These are phyloP conservation scores for Fusarium setosum DNA, from an alignment of 2,329 filamentous ascomycete genomes.

Conservation along the genomic window DNA sequence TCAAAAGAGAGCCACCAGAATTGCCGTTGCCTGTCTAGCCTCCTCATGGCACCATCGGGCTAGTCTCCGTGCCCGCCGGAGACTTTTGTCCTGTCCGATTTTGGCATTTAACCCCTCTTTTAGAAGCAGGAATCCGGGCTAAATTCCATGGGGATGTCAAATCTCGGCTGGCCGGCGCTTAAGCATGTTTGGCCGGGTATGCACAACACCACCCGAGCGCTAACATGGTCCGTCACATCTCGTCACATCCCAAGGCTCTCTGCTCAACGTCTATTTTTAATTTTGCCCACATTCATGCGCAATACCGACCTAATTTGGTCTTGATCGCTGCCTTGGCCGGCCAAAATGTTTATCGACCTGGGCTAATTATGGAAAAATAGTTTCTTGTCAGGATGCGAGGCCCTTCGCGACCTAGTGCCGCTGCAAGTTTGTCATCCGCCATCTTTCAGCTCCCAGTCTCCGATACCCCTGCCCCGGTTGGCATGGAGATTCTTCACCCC, in stretches of 20 bases:
- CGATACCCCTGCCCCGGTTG: conserved; percentile 22
- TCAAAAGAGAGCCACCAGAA: not conserved
- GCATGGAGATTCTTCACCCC: conserved; percentile 10
- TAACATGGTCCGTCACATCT: conserved; percentile 40
- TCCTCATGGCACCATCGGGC: conserved; percentile 11
- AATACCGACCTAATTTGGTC: conserved; percentile 35
- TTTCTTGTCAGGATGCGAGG: conserved; percentile 1
- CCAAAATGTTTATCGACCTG: conserved; percentile 25
- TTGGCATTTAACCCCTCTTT: conserved; percentile 25
- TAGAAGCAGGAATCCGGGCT: conserved; percentile 41
- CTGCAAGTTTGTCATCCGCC: conserved; percentile 17
- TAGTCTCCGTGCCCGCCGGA: conserved; percentile 18
- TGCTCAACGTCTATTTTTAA: conserved; percentile 57
- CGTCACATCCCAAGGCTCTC: conserved; percentile 29
- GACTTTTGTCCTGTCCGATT: conserved; percentile 20
- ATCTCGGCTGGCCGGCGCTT: conserved; percentile 33
- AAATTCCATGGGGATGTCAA: conserved; percentile 40
- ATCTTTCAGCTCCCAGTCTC: conserved; percentile 15
- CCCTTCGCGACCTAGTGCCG: not conserved
- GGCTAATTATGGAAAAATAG: conserved; percentile 42
- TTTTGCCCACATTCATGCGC: conserved; percentile 43
- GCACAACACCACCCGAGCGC: conserved; percentile 36
- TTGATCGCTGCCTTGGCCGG: not conserved
- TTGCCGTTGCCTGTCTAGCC: not conserved
- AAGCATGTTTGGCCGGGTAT: conserved; percentile 32